These are phyloP conservation scores for Flaveria robusta DNA, from an alignment of 129 eudicot species.

Conservation along the genomic window DNA sequence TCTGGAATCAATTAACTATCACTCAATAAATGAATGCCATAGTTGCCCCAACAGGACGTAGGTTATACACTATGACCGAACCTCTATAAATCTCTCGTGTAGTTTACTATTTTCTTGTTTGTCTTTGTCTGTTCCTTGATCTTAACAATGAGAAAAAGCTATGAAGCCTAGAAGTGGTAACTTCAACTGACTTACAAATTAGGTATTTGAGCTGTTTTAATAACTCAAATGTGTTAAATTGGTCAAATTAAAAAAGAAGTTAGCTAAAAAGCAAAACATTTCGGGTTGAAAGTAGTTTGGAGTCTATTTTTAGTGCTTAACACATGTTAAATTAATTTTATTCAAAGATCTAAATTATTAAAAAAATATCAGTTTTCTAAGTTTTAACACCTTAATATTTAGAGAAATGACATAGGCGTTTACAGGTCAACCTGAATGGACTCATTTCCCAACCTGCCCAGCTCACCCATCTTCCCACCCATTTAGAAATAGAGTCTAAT, in stretches of 20 bases:
- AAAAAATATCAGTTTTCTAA: not conserved
- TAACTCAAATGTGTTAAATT: not conserved
- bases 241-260: not conserved
- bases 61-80: no score
- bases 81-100: no score
- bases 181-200: not conserved
- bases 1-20: no score
- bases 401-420: not conserved
- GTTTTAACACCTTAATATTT: not conserved
- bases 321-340: not conserved
- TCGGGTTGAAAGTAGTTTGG: not conserved
- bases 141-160: not conserved
- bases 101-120: no score
- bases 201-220: not conserved
- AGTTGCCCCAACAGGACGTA: no score
- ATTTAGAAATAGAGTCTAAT: slow-evolving; percentile 12
- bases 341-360: not conserved
- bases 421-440: not conserved
- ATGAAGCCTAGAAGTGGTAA: not conserved
- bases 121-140: no score
- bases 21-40: no score
- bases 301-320: not conserved
- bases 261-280: not conserved
- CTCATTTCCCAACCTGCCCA: not conserved
- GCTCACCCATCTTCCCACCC: not conserved